These are phyloP conservation scores for Phascolomyces articulosus DNA, from an alignment of 371 early-diverging fungal species.

Conservation along the genomic window DNA sequence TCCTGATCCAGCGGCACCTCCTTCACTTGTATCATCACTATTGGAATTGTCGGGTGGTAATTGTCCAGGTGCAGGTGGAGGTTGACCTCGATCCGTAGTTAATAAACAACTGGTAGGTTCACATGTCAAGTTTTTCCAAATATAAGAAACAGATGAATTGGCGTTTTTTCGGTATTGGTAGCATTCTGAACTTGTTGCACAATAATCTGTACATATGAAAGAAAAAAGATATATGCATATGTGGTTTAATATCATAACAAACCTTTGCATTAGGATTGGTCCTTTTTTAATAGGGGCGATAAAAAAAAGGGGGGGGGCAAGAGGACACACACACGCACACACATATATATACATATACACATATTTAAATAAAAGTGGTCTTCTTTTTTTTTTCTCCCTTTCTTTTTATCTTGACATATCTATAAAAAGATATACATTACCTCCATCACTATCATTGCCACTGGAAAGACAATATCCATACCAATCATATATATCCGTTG, in stretches of 20 bases:
- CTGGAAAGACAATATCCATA: constrained; percentile 45
- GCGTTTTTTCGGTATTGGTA: constrained; percentile 39
- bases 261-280: too few relatives aligned
- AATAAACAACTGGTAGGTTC: constrained; percentile 35
- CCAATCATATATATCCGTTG: constrained; percentile 33
- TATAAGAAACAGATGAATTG: constrained; percentile 26
- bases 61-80: constrained; percentile 25
- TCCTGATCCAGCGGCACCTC: background rate
- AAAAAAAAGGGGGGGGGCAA: too few relatives aligned
- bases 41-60: constrained; percentile 11
- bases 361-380: too few relatives aligned
- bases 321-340: too few relatives aligned
- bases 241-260: too few relatives aligned
- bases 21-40: background rate
- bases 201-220: constrained; percentile 27
- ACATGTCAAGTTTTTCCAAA: constrained; percentile 47
- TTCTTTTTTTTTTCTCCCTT: constrained; percentile 9
- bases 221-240: background rate
- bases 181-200: constrained; percentile 45
- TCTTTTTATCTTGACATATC: background rate
- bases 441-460: constrained; percentile 36
- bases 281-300: too few relatives aligned
- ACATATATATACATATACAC: too few relatives aligned
- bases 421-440: constrained; percentile 13
- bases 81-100: constrained; percentile 21